Conservation (phyloP, 139 green algal species). For the Chlamydomonas sphaeroides region DNA sequence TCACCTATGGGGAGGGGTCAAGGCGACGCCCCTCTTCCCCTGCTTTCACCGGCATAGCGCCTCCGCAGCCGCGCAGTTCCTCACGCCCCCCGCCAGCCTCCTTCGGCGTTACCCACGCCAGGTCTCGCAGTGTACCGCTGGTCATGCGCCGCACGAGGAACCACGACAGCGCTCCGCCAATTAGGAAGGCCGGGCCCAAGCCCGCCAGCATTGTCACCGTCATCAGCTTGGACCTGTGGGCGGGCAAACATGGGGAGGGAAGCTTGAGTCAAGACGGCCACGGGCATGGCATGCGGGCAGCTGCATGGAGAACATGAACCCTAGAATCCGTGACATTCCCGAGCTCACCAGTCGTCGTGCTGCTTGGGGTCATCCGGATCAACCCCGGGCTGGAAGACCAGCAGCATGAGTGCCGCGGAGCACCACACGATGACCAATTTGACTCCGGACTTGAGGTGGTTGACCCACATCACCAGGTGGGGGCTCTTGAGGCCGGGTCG, state of each 20-base stretch:
- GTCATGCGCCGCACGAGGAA: neutral
- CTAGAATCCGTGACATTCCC: no score
- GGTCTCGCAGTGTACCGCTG: neutral
- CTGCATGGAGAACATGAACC: no score
- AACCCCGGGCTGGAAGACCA: slow-evolving; percentile 7
- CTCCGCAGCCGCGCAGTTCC: no score
- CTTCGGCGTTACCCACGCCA: neutral
- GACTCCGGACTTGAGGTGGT: slow-evolving; percentile 23
- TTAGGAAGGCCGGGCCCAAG: neutral
- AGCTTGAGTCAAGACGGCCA: no score
- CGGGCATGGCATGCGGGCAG: no score
- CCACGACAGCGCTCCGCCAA: neutral
- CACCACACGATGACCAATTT: neutral
- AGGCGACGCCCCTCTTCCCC: no score
- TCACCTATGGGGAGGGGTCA: no score
- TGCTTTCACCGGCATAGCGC: no score
- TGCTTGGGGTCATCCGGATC: no score
- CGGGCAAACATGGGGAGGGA: no score
- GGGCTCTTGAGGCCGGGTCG: neutral
- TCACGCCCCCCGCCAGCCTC: neutral
- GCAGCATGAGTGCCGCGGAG: neutral
- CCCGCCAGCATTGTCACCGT: slow-evolving; percentile 20
- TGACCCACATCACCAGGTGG: slow-evolving; percentile 28
- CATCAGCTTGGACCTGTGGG: no score
- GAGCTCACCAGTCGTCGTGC: no score